Conservation (phyloP, 495 filamentous ascomycete species). For the Penicillium canescens region DNA sequence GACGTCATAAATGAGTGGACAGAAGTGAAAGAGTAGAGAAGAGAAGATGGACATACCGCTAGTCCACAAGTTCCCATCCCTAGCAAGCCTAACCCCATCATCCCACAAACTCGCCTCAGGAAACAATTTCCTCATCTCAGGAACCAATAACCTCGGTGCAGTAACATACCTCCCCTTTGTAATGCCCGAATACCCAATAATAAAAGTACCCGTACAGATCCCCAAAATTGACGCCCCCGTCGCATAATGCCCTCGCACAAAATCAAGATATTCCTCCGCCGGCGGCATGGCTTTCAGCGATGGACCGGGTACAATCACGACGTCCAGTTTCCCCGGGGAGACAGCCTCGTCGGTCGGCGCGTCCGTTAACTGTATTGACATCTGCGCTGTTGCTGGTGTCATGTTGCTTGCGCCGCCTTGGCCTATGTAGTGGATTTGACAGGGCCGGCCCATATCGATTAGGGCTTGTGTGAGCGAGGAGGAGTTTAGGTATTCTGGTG, state of each 20-base stretch:
- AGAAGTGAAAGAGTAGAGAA: neutral
- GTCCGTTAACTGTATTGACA: slow-evolving; percentile 37
- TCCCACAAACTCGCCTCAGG: slow-evolving; percentile 44
- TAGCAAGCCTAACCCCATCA: slow-evolving; percentile 46
- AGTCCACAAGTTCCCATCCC: slow-evolving; percentile 62
- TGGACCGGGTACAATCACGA: slow-evolving; percentile 54
- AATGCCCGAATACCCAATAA: slow-evolving; percentile 52
- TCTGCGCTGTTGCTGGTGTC: slow-evolving; percentile 35
- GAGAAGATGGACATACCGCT: slow-evolving; percentile 47
- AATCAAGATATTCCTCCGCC: slow-evolving; percentile 36
- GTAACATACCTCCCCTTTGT: slow-evolving; percentile 47
- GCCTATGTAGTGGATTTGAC: slow-evolving; percentile 48
- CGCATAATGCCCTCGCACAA: slow-evolving; percentile 43
- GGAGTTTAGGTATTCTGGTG: slow-evolving; percentile 42
- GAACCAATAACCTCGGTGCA: slow-evolving; percentile 52
- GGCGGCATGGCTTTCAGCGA: slow-evolving; percentile 38
- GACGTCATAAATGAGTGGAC: too few relatives aligned
- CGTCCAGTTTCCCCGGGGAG: slow-evolving; percentile 48
- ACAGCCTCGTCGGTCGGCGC: slow-evolving; percentile 43
- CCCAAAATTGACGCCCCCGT: slow-evolving; percentile 47
- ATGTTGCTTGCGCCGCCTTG: slow-evolving; percentile 23
- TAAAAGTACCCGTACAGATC: slow-evolving; percentile 54
- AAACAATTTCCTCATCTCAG: slow-evolving; percentile 40
- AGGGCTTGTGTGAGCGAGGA: slow-evolving; percentile 34
- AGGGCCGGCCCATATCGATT: slow-evolving; percentile 35